Conservation (phyloP, 2,329 filamentous ascomycete species). For the Lachnellula hyalina region DNA sequence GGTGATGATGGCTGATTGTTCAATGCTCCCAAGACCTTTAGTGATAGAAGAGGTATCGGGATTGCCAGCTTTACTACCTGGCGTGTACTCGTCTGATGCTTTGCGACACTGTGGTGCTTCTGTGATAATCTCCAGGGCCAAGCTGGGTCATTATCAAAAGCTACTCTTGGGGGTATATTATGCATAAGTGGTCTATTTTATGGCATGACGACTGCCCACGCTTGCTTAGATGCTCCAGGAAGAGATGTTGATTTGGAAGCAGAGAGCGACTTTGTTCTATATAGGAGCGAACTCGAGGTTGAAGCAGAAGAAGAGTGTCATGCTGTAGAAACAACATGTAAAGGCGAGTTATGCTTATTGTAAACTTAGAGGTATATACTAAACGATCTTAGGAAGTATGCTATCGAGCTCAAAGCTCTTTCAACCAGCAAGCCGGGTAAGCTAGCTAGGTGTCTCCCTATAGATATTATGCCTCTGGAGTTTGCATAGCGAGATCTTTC, state of each 20-base stretch:
- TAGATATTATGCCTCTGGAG: too few relatives aligned
- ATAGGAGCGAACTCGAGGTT: not conserved
- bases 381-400: not conserved
- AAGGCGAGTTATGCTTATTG: not conserved
- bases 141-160: not conserved
- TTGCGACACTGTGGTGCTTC: conserved; percentile 10
- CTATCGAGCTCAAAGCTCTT: not conserved
- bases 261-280: not conserved
- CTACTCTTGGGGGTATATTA: conserved; percentile 4
- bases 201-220: not conserved
- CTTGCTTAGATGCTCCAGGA: not conserved
- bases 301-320: not conserved
- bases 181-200: not conserved
- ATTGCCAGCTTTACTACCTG: conserved; percentile 4
- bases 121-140: conserved; percentile 6
- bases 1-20: conserved; percentile 11
- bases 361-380: not conserved
- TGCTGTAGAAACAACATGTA: not conserved
- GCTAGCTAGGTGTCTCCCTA: not conserved
- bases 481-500: too few relatives aligned
- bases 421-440: not conserved
- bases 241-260: not conserved
- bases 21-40: not conserved
- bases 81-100: conserved; percentile 9
- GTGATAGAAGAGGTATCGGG: conserved; percentile 6